These are phyloP conservation scores for Colletotrichum incanum DNA, from an alignment of 2,329 filamentous ascomycete species.

Conservation along the genomic window DNA sequence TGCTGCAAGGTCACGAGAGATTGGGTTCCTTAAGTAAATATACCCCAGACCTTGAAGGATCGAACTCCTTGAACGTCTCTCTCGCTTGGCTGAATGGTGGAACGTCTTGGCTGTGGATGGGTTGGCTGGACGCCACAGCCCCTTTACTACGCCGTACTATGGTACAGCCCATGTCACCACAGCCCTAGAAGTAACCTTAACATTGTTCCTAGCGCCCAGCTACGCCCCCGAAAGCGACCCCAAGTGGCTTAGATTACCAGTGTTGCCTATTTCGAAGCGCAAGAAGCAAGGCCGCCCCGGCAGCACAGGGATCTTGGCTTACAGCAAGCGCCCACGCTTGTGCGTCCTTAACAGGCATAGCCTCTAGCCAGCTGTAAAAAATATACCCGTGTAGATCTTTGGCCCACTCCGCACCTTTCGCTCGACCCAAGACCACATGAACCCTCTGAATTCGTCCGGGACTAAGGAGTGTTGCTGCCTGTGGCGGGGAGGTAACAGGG, in stretches of 20 bases:
- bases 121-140: slow-evolving; percentile 25
- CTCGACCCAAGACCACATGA: neutral
- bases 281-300: neutral
- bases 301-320: slow-evolving; percentile 16
- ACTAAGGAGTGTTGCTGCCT: slow-evolving; percentile 2
- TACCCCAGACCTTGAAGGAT: neutral
- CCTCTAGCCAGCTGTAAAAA: neutral
- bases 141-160: neutral
- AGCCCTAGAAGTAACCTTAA: slow-evolving; percentile 31
- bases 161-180: slow-evolving; percentile 22
- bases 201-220: slow-evolving; percentile 1
- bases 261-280: slow-evolving; percentile 8
- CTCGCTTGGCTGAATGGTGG: neutral
- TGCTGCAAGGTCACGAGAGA: neutral
- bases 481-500: neutral
- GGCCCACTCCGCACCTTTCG: neutral
- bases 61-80: neutral
- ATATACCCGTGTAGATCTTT: slow-evolving; percentile 20
- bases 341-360: slow-evolving; percentile 9
- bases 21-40: neutral
- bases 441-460: neutral
- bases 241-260: neutral
- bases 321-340: slow-evolving; percentile 15
- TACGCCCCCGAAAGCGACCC: neutral
- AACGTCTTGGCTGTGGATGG: neutral